Base-by-base conservation (phyloP, 2,329 filamentous ascomycete species). In the Colletotrichum liaoningense region DNA sequence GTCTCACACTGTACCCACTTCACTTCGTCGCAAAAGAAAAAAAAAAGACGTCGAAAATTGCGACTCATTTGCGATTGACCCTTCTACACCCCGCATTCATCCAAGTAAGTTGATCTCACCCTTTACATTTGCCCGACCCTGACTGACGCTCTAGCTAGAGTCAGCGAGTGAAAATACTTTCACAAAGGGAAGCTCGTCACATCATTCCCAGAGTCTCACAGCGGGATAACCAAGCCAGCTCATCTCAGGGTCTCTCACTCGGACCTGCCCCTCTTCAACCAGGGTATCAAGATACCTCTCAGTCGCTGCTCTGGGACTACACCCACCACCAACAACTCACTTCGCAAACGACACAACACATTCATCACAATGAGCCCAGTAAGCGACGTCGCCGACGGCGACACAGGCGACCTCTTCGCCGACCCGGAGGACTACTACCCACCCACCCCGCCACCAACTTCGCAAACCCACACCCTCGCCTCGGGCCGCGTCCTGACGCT, bases 351-450 rank as follows among this genome's bases (percentile, higher is more conserved):
- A 46, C 8, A 33, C 5, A 11, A 11, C 1, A 66, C 7, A 16
- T 3, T n/a, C 5, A 5, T 52, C 38, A 65, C 6, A 12, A 72
- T 73, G 70, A 70, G 67, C 46, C 70, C 60, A 19, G 60, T 57
- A 46, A 73, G 70, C 70, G 70, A 73, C 56, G 70, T 73, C 33
- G 60, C 67, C 54, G 81, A 82, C 42, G 80, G 82, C 73, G 84
- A 83, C 52, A 82, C 81, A 22, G 84, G 80, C 72, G 84, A 85
- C 79, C 86, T 97, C 76, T 97, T 98, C 85, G 85, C 93, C 67
- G 95, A 97, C 76, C 95, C 95, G 7, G 89, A 91, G 67, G 94
- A 91, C 79, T 98, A 90, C 85, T 97, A 94, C 80, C 90, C 93
- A 59, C 91, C 94, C 1, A 92, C 95, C 59, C 93, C 94, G 60